These are phyloP conservation scores for Ustilago esculenta DNA, from an alignment of 1,284 basidiomycete genomes.

Conservation along the genomic window DNA sequence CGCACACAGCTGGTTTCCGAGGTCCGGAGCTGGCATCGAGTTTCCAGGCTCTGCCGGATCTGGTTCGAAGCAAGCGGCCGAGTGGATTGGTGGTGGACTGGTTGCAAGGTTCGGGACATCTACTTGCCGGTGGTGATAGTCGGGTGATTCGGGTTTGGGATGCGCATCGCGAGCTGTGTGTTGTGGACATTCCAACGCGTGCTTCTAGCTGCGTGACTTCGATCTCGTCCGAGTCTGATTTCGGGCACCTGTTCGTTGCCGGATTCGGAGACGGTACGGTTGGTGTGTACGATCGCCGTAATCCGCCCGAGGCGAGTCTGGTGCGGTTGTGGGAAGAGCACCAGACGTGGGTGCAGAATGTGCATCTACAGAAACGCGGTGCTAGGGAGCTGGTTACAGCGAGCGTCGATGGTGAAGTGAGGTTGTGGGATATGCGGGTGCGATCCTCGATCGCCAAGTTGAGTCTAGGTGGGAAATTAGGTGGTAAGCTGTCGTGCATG, in stretches of 20 bases:
- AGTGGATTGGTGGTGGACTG: slow-evolving; percentile 89
- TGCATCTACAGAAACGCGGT: slow-evolving; percentile 82
- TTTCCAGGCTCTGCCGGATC: slow-evolving; percentile 87
- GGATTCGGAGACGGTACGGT: slow-evolving; percentile 93
- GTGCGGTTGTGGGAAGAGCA: slow-evolving; percentile 82
- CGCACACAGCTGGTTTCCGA: slow-evolving; percentile 45
- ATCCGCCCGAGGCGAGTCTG: slow-evolving; percentile 84
- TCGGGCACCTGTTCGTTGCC: slow-evolving; percentile 83
- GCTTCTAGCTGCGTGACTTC: slow-evolving; percentile 89
- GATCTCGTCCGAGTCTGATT: slow-evolving; percentile 81
- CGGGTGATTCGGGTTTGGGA: slow-evolving; percentile 93
- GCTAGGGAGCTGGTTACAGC: slow-evolving; percentile 85
- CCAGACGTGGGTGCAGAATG: slow-evolving; percentile 88
- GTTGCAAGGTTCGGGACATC: slow-evolving; percentile 86
- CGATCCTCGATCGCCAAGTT: slow-evolving; percentile 77
- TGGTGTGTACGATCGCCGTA: slow-evolving; percentile 88
- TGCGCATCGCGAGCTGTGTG: slow-evolving; percentile 85
- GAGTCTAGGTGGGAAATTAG: slow-evolving; percentile 70
- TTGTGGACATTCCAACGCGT: slow-evolving; percentile 85
- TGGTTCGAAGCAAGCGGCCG: slow-evolving; percentile 77
- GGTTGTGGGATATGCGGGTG: slow-evolving; percentile 88
- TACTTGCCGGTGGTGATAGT: slow-evolving; percentile 91
- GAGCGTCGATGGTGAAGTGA: slow-evolving; percentile 88
- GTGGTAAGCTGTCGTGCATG: slow-evolving; percentile 75
- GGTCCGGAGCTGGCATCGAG: slow-evolving; percentile 85